phyloP scores from a whole-genome alignment of 306 rosid species.

The Vigna mungo region DNA sequence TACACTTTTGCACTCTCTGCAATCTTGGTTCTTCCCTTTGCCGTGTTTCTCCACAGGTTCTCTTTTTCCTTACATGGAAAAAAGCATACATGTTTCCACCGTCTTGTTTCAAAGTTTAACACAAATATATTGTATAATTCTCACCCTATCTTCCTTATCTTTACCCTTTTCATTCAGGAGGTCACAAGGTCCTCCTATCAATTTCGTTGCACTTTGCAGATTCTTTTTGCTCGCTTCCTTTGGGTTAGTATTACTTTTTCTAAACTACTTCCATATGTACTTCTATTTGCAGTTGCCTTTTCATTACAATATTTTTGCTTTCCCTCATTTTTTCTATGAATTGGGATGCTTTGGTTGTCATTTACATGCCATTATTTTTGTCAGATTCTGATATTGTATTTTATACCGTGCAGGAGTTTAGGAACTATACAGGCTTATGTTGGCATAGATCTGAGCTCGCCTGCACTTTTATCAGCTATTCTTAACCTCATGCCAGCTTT shows the following conservation, averaged over 20 bases:
- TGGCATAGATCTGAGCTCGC: slow-evolving; percentile 63
- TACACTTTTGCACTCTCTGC: slow-evolving; percentile 44
- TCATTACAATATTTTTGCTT: too few species aligned
- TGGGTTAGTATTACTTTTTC: slow-evolving; percentile 46
- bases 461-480: slow-evolving; percentile 55
- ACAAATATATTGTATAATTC: not conserved
- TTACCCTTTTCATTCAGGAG: not conserved
- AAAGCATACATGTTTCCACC: too few species aligned
- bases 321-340: not conserved
- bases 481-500: slow-evolving; percentile 65
- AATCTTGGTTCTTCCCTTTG: slow-evolving; percentile 43
- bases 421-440: slow-evolving; percentile 44
- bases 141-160: not conserved
- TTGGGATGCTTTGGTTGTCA: too few species aligned
- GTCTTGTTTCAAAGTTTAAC: not conserved
- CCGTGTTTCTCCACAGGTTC: slow-evolving; percentile 40
- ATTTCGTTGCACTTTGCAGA: slow-evolving; percentile 38
- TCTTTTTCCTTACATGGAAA: not conserved
- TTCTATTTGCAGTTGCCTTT: not conserved
- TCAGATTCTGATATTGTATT: not conserved
- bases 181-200: slow-evolving; percentile 48
- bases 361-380: too few species aligned
- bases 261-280: not conserved
- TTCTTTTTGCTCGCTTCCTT: slow-evolving; percentile 45
- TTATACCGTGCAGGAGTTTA: slow-evolving; percentile 39